These are phyloP conservation scores for Populus hybrid DNA, from an alignment of 441 rosid genomes.

Conservation along the genomic window DNA sequence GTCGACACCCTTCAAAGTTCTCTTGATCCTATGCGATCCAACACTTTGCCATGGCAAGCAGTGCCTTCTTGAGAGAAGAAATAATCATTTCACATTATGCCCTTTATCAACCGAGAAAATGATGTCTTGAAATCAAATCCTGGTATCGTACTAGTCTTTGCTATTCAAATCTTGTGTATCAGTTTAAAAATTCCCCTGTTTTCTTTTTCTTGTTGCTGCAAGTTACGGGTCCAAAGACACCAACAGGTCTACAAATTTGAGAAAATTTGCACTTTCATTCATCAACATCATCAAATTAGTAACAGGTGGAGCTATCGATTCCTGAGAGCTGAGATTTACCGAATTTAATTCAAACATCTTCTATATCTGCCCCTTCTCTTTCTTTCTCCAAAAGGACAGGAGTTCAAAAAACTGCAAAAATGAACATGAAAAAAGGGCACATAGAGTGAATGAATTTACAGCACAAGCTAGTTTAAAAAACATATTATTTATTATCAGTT, in stretches of 20 bases:
- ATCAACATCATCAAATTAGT: not conserved
- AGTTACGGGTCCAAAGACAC: not conserved
- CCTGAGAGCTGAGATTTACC: not conserved
- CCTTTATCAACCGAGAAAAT: too few relatives aligned
- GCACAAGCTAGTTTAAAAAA: not conserved
- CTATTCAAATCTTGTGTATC: not conserved
- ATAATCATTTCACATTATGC: too few relatives aligned
- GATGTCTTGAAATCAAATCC: too few relatives aligned
- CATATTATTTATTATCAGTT: not conserved
- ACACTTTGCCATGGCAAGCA: not conserved
- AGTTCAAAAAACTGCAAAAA: constrained; percentile 20
- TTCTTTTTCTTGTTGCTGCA: not conserved
- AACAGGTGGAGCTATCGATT: not conserved
- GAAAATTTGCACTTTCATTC: not conserved
- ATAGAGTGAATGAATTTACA: not conserved
- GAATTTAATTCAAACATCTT: not conserved
- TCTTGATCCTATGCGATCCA: not conserved
- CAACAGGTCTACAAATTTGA: not conserved
- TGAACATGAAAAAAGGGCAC: not conserved
- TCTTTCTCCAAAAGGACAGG: constrained; percentile 22
- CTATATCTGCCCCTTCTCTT: constrained; percentile 5
- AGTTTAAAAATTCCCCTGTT: too few relatives aligned
- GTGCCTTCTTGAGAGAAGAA: not conserved
- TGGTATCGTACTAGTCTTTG: too few relatives aligned
- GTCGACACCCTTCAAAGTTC: not conserved